These are phyloP conservation scores for Yamadazyma siamensis DNA, from an alignment of 1,139 yeast genomes.

Conservation along the genomic window DNA sequence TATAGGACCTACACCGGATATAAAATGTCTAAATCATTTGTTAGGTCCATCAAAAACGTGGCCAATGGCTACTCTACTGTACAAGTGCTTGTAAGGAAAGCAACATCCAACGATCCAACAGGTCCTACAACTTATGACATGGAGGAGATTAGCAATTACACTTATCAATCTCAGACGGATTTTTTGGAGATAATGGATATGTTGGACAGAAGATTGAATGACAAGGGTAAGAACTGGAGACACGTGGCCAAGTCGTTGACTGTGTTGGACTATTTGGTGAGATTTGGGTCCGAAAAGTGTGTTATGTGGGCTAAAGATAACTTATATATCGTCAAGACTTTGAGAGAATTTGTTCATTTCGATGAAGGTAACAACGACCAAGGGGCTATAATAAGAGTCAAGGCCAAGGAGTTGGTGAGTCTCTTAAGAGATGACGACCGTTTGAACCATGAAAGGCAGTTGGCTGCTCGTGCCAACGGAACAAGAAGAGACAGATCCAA, in stretches of 20 bases:
- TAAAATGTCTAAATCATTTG: conserved; percentile 79
- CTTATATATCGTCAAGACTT: conserved; percentile 81
- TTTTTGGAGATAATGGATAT: conserved; percentile 93
- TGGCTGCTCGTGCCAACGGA: conserved; percentile 27
- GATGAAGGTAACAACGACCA: conserved; percentile 84
- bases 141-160: conserved; percentile 78
- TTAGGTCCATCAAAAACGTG: conserved; percentile 87
- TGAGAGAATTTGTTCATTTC: conserved; percentile 82
- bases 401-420: conserved; percentile 86
- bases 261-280: conserved; percentile 81
- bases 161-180: conserved; percentile 70
- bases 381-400: conserved; percentile 85
- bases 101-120: conserved; percentile 85
- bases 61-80: conserved; percentile 88
- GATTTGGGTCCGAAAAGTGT: conserved; percentile 86
- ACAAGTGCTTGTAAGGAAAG: conserved; percentile 86
- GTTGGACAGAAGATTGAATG: conserved; percentile 89
- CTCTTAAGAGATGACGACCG: conserved; percentile 82
- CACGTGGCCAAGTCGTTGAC: conserved; percentile 92
- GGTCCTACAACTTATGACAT: conserved; percentile 82
- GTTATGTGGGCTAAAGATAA: conserved; percentile 94
- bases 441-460: conserved; percentile 66
- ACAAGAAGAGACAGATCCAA: conserved; percentile 12
- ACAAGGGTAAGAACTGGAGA: conserved; percentile 97
- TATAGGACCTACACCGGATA: too few relatives aligned